phyloP scores from a whole-genome alignment of 2,329 filamentous ascomycete genomes.

The Remersonia thermophila region DNA sequence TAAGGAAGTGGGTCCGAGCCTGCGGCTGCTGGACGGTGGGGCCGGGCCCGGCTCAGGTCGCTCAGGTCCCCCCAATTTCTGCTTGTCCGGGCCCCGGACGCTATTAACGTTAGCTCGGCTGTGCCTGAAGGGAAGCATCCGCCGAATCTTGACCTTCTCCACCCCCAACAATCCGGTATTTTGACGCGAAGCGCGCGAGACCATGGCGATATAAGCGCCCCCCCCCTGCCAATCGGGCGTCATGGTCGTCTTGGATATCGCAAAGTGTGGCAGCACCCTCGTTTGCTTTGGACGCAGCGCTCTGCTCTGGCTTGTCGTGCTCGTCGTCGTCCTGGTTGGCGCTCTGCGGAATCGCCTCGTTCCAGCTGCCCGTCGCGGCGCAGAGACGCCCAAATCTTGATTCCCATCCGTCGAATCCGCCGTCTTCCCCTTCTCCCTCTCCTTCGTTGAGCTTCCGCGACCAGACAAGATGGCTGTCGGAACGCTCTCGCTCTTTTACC shows the following conservation, averaged over 20 bases:
- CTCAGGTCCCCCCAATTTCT: too few species aligned
- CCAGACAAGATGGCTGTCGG: slow-evolving; percentile 20
- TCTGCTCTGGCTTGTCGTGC: slow-evolving; percentile 31
- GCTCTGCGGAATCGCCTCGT: slow-evolving; percentile 22
- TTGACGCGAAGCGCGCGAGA: neutral
- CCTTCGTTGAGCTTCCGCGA: neutral
- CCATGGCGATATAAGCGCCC: slow-evolving; percentile 1
- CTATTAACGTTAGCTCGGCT: too few species aligned
- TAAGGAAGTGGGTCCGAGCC: too few species aligned
- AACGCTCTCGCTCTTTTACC: slow-evolving; percentile 24
- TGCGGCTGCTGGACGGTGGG: too few species aligned
- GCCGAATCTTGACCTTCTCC: too few species aligned
- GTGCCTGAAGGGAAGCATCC: too few species aligned
- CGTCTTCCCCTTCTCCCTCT: neutral
- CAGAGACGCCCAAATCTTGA: too few species aligned
- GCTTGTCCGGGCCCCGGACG: too few species aligned
- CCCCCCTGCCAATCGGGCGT: slow-evolving; percentile 2
- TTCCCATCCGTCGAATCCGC: too few species aligned
- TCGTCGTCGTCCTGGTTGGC: slow-evolving; percentile 25
- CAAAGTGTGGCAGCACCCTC: slow-evolving; percentile 31
- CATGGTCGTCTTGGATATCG: slow-evolving; percentile 11
- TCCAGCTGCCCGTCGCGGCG: neutral
- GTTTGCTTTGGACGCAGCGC: slow-evolving; percentile 29
- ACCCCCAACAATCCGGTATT: too few species aligned
- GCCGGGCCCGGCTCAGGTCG: too few species aligned